Conservation (phyloP, 768 basidiomycete species). For the Leccinum sublutescens region DNA sequence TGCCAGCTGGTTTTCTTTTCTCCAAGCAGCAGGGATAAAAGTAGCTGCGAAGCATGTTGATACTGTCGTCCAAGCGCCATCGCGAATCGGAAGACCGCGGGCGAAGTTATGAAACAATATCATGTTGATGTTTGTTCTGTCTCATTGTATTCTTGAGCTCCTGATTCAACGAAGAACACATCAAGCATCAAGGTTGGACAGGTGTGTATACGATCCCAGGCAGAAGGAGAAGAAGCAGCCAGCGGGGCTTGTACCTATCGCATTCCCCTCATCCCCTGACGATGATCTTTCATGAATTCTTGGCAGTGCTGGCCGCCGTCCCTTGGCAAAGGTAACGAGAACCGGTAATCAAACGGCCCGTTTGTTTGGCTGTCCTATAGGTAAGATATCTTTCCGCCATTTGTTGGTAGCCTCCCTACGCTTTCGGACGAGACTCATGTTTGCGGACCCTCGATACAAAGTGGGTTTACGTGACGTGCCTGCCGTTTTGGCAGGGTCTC, state of each 20-base stretch:
- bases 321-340: background rate
- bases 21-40: slow-evolving; percentile 18
- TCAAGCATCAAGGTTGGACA: too few relatives aligned
- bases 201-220: too few relatives aligned
- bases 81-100: too few relatives aligned
- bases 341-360: background rate
- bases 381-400: background rate
- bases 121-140: too few relatives aligned
- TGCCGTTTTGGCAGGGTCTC: background rate
- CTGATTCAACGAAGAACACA: too few relatives aligned
- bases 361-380: background rate
- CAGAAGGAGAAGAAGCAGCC: too few relatives aligned
- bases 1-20: slow-evolving; percentile 12
- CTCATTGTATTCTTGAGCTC: too few relatives aligned
- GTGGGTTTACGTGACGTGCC: background rate
- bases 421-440: background rate
- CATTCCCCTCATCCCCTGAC: background rate
- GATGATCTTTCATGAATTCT: background rate
- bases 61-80: background rate
- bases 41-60: slow-evolving; percentile 2
- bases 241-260: background rate
- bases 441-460: background rate
- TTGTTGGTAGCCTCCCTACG: background rate
- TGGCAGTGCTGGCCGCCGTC: background rate
- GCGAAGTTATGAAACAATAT: too few relatives aligned